phyloP scores from a whole-genome alignment of 352 stramenopile species.

The Pythium apleroticum region DNA sequence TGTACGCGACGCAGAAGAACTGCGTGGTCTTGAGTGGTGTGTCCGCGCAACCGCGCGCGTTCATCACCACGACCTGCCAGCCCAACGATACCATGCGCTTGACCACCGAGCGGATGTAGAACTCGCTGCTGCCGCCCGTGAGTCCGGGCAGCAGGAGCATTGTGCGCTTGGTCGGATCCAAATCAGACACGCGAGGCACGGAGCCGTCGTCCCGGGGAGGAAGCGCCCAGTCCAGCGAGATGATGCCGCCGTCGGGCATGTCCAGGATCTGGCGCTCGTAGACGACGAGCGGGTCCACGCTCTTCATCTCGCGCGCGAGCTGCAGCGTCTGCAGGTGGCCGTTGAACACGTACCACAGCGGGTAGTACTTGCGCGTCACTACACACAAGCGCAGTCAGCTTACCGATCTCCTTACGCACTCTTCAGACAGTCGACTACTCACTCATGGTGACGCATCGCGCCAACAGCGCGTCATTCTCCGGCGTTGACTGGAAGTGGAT shows the following conservation, averaged over 20 bases:
- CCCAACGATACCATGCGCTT: constrained; percentile 37
- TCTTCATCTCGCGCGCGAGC: constrained; percentile 46
- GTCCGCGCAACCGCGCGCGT: constrained; percentile 63
- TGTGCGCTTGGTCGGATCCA: constrained; percentile 41
- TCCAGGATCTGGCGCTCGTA: constrained; percentile 65
- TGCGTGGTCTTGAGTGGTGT: constrained; percentile 58
- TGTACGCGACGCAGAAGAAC: constrained; percentile 76
- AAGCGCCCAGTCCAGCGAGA: constrained; percentile 76
- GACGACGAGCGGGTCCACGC: constrained; percentile 33
- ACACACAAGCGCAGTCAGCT: neutral
- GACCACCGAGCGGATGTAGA: constrained; percentile 65
- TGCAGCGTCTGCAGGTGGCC: constrained; percentile 65
- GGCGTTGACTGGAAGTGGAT: constrained; percentile 40
- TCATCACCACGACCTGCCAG: constrained; percentile 77
- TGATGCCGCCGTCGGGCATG: constrained; percentile 62
- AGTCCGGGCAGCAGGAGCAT: constrained; percentile 60
- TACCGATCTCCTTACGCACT: neutral
- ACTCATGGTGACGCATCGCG: constrained; percentile 48
- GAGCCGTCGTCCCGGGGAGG: constrained; percentile 25
- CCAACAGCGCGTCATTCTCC: constrained; percentile 39
- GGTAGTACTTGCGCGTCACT: constrained; percentile 53
- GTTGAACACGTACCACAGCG: constrained; percentile 68
- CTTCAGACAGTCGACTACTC: constrained; percentile 4
- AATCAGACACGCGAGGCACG: constrained; percentile 25
- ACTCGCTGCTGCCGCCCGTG: constrained; percentile 61